Conservation (phyloP, 805 yeast species). For the Myxozyma mucilagina region DNA sequence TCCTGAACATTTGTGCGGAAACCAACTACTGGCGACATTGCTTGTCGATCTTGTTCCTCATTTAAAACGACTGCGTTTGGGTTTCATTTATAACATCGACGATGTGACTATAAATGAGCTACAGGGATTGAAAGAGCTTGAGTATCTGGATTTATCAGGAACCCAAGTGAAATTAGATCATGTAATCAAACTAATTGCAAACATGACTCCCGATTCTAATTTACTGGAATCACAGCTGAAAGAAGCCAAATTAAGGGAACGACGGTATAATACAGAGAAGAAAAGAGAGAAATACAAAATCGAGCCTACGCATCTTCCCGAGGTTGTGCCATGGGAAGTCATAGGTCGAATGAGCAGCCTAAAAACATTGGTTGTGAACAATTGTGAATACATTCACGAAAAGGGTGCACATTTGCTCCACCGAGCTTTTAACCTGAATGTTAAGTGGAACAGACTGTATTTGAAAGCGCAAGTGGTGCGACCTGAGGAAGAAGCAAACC, state of each 20-base stretch:
- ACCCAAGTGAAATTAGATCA: neutral
- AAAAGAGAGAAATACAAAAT: neutral
- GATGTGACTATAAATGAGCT: conserved; percentile 2
- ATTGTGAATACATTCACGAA: conserved; percentile 1
- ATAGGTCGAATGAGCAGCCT: conserved; percentile 7
- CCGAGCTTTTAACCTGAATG: neutral
- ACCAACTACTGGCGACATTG: conserved; percentile 1
- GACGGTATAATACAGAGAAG: neutral
- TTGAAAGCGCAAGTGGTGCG: neutral
- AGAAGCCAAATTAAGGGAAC: neutral
- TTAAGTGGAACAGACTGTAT: neutral
- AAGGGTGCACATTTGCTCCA: neutral
- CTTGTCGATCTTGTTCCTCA: conserved; percentile 8
- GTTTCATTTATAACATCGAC: conserved; percentile 8
- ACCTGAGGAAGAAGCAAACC: neutral
- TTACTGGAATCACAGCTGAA: neutral
- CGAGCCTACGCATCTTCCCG: neutral
- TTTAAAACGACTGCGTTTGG: conserved; percentile 8
- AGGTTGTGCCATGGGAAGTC: conserved; percentile 8
- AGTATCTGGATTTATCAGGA: conserved; percentile 5
- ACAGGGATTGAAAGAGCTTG: neutral
- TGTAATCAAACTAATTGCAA: neutral
- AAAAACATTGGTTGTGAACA: conserved; percentile 3
- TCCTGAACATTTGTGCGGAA: neutral
- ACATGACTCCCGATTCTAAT: neutral